These are phyloP conservation scores for Diaporthe citri DNA, from an alignment of 2,329 filamentous ascomycete species.

Conservation along the genomic window DNA sequence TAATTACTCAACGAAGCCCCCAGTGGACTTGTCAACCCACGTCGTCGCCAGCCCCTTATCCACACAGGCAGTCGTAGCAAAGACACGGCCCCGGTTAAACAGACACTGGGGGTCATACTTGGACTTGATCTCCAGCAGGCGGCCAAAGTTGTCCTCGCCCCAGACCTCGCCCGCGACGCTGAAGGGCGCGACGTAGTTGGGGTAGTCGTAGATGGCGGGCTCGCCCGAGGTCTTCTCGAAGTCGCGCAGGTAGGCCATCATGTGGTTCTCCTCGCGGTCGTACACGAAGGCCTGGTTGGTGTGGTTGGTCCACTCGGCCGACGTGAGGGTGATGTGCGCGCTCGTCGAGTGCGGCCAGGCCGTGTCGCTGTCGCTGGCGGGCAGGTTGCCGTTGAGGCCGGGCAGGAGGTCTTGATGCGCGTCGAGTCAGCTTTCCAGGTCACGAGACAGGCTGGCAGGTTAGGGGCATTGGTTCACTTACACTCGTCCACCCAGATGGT, in stretches of 20 bases:
- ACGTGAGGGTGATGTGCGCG: conserved; percentile 35
- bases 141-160: conserved; percentile 35
- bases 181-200: conserved; percentile 35
- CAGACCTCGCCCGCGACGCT: conserved; percentile 33
- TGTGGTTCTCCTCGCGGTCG: conserved; percentile 31
- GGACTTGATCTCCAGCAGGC: conserved; percentile 33
- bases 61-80: conserved; percentile 30
- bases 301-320: conserved; percentile 36
- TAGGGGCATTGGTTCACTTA: not conserved
- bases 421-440: not conserved
- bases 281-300: conserved; percentile 31
- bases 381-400: conserved; percentile 16
- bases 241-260: conserved; percentile 34
- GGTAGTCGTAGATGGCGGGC: conserved; percentile 35
- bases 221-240: not conserved
- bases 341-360: conserved; percentile 37
- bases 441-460: not conserved
- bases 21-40: conserved; percentile 17
- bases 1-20: not conserved
- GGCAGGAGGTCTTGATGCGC: conserved; percentile 26
- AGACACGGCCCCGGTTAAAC: conserved; percentile 28
- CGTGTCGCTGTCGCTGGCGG: conserved; percentile 31
- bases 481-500: conserved; percentile 37
- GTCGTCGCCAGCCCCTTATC: conserved; percentile 33
- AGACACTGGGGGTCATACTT: conserved; percentile 37